These are phyloP conservation scores for Plenodomus lindquistii DNA, from an alignment of 2,329 filamentous ascomycete species.

Conservation along the genomic window DNA sequence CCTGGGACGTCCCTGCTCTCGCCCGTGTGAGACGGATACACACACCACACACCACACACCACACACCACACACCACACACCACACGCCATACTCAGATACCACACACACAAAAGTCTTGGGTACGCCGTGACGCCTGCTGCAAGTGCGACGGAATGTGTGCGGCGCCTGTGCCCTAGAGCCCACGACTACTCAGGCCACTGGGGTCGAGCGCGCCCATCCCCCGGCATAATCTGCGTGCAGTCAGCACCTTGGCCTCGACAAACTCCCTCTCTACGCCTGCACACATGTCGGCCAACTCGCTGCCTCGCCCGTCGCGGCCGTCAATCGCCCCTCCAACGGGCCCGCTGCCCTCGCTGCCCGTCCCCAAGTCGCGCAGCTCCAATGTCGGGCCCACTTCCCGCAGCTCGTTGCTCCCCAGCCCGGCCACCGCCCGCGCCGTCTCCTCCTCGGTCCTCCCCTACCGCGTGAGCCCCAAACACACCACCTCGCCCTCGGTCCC, in stretches of 20 bases:
- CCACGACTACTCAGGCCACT: neutral
- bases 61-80: conserved; percentile 14
- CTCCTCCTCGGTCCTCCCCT: conserved; percentile 39
- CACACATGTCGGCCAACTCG: conserved; percentile 57
- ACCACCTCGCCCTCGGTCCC: conserved; percentile 51
- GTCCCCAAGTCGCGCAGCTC: conserved; percentile 71
- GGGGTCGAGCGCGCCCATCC: neutral
- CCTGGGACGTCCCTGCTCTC: conserved; percentile 9
- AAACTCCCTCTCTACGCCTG: neutral
- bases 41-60: conserved; percentile 10
- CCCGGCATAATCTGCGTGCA: neutral
- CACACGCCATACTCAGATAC: conserved; percentile 10
- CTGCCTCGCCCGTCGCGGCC: conserved; percentile 68
- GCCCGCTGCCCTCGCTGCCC: conserved; percentile 74
- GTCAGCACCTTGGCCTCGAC: neutral
- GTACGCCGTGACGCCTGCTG: conserved; percentile 2
- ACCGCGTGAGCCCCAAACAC: conserved; percentile 31
- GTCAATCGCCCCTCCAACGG: conserved; percentile 68
- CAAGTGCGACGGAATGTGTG: conserved; percentile 31
- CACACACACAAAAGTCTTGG: conserved; percentile 5
- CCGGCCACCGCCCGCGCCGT: conserved; percentile 27
- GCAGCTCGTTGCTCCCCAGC: conserved; percentile 35
- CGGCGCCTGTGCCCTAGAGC: conserved; percentile 1
- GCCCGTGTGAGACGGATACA: conserved; percentile 15
- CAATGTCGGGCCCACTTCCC: conserved; percentile 32